These are phyloP conservation scores for Lactarius vividus DNA, from an alignment of 768 basidiomycete genomes.

Conservation along the genomic window DNA sequence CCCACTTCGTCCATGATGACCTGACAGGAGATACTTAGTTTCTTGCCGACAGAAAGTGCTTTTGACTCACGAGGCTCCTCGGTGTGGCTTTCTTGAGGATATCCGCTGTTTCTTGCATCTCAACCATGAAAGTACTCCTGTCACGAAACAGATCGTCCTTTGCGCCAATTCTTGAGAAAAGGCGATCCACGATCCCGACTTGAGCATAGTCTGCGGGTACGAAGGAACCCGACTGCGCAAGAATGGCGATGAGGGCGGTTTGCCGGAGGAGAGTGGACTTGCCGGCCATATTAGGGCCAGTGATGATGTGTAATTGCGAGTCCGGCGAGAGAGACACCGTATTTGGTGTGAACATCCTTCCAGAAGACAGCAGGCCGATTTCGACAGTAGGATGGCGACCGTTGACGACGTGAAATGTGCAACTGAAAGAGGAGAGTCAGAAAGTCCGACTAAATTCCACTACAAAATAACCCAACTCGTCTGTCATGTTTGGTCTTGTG, in stretches of 20 bases:
- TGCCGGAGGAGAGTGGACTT: constrained; percentile 94
- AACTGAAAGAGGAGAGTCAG: constrained; percentile 8
- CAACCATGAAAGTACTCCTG: constrained; percentile 97
- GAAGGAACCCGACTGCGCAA: constrained; percentile 91
- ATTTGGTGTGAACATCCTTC: constrained; percentile 84
- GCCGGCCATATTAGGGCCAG: constrained; percentile 94
- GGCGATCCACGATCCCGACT: constrained; percentile 83
- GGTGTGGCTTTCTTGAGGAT: constrained; percentile 83
- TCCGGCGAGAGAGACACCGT: constrained; percentile 58
- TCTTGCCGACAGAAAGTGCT: background rate
- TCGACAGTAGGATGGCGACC: constrained; percentile 95
- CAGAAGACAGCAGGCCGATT: constrained; percentile 69
- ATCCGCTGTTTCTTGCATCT: constrained; percentile 92
- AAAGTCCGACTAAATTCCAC: background rate
- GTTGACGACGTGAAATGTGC: constrained; percentile 61
- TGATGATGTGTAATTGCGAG: constrained; percentile 77
- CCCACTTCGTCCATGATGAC: constrained; percentile 99
- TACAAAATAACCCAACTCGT: constrained; percentile 51
- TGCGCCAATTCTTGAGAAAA: constrained; percentile 94
- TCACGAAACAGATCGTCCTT: constrained; percentile 94
- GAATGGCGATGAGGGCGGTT: constrained; percentile 81
- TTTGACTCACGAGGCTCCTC: constrained; percentile 66
- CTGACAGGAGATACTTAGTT: constrained; percentile 38
- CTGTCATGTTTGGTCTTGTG: constrained; percentile 63
- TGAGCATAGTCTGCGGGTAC: constrained; percentile 83